A percentile compares a stretch with the other conserved stretches of the same genome.
These are phyloP conservation scores for Hanseniaspora mollemarum DNA, from an alignment of 805 yeast species.

Conservation along the genomic window DNA sequence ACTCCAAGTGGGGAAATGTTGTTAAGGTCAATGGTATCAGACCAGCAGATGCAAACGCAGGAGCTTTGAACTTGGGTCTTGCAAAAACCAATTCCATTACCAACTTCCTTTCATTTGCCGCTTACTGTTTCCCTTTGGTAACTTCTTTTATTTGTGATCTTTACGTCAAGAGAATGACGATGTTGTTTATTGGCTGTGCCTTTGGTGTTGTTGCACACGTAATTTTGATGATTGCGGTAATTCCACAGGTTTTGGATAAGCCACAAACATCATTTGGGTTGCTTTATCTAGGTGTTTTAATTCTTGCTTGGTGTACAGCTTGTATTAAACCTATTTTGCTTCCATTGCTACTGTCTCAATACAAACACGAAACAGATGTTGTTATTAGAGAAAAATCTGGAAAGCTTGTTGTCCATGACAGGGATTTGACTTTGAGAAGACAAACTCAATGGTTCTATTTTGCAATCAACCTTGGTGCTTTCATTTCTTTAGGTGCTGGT, in stretches of 20 bases:
- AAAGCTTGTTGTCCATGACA: conserved; percentile 56
- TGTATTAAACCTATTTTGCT: conserved; percentile 65
- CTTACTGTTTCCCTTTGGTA: conserved; percentile 65
- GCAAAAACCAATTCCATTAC: conserved; percentile 61
- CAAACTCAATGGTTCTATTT: conserved; percentile 67
- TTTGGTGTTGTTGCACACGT: conserved; percentile 53
- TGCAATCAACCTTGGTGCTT: conserved; percentile 64
- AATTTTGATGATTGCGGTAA: conserved; percentile 55
- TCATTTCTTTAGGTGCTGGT: conserved; percentile 67
- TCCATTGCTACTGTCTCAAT: conserved; percentile 60
- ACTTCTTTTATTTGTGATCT: conserved; percentile 72
- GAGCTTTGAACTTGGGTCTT: conserved; percentile 50
- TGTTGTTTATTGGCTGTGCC: conserved; percentile 50
- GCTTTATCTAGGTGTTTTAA: conserved; percentile 33
- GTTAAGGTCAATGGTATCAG: conserved; percentile 20
- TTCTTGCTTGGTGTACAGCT: conserved; percentile 69
- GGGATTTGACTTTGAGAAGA: conserved; percentile 57
- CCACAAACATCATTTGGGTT: conserved; percentile 52
- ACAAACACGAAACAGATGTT: conserved; percentile 50
- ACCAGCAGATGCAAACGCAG: conserved; percentile 26
- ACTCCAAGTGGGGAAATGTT: conserved; percentile 27
- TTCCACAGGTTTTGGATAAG: conserved; percentile 43
- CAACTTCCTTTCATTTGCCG: conserved; percentile 70
- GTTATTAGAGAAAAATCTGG: conserved; percentile 52
- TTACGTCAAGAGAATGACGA: conserved; percentile 58